phyloP scores from a whole-genome alignment of 345 rosid species.

The Lenwebbia sp. region DNA sequence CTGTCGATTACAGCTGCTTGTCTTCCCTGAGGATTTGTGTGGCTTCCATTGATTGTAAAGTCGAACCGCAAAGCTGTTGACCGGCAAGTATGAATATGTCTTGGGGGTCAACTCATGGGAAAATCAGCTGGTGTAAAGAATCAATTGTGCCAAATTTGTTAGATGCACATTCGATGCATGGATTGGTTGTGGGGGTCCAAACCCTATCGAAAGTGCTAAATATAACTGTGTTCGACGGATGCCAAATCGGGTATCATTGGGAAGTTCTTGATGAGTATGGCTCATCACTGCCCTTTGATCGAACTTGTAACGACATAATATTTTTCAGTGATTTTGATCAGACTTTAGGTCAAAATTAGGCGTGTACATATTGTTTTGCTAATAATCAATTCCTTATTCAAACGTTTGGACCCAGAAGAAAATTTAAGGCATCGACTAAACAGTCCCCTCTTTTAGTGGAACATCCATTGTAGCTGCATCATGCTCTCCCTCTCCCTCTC shows the following conservation, averaged over 20 bases:
- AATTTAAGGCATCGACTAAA: too few species aligned
- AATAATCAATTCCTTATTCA: not conserved
- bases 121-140: not conserved
- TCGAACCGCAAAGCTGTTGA: not conserved
- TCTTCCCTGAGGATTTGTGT: not conserved
- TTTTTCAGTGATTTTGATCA: not conserved
- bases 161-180: not conserved
- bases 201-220: not conserved
- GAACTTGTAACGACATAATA: not conserved
- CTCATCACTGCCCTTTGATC: not conserved
- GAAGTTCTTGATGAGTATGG: not conserved
- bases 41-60: not conserved
- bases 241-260: not conserved
- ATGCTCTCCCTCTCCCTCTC: not conserved
- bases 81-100: not conserved
- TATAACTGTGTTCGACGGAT: not conserved
- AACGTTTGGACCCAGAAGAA: too few species aligned
- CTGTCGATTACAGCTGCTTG: not conserved
- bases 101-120: not conserved
- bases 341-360: not conserved
- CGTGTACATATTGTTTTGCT: not conserved
- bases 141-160: not conserved
- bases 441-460: not conserved
- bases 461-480: not conserved
- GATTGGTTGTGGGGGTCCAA: not conserved